Conservation (phyloP, 2,329 filamentous ascomycete species). For the Ophioceras dolichostomum region DNA sequence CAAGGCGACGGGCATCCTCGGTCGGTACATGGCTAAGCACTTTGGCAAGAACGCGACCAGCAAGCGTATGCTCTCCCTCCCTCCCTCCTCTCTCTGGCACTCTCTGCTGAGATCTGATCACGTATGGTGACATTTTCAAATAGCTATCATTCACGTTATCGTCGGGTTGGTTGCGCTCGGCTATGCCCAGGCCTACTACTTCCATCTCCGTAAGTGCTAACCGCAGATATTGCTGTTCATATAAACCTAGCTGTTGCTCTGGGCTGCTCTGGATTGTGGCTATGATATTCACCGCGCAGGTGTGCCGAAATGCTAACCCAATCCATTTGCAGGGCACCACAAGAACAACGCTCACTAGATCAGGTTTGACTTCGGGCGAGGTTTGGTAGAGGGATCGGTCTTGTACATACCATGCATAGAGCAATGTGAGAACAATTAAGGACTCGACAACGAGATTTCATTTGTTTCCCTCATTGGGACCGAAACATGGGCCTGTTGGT, state of each 20-base stretch:
- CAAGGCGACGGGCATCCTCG: constrained; percentile 71
- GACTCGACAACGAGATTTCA: not conserved
- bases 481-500: no score
- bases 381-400: constrained; percentile 11
- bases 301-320: no score
- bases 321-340: constrained; percentile 83
- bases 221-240: not conserved
- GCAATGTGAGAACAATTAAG: constrained; percentile 16
- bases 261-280: constrained; percentile 1
- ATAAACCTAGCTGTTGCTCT: not conserved
- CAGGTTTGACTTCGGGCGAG: not conserved
- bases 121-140: constrained; percentile 12
- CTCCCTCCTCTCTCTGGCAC: constrained; percentile 1
- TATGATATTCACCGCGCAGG: no score
- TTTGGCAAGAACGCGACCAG: constrained; percentile 88
- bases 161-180: constrained; percentile 66
- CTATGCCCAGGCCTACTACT: constrained; percentile 99
- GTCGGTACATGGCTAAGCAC: constrained; percentile 77
- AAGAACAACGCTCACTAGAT: constrained; percentile 98
- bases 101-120: constrained; percentile 1
- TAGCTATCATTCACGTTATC: constrained; percentile 83
- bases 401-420: constrained; percentile 32
- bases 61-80: constrained; percentile 58
- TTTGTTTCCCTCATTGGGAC: not conserved
- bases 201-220: constrained; percentile 80